Conservation (phyloP, 2,329 filamentous ascomycete species). For the Trichoderma atrobrunneum region DNA sequence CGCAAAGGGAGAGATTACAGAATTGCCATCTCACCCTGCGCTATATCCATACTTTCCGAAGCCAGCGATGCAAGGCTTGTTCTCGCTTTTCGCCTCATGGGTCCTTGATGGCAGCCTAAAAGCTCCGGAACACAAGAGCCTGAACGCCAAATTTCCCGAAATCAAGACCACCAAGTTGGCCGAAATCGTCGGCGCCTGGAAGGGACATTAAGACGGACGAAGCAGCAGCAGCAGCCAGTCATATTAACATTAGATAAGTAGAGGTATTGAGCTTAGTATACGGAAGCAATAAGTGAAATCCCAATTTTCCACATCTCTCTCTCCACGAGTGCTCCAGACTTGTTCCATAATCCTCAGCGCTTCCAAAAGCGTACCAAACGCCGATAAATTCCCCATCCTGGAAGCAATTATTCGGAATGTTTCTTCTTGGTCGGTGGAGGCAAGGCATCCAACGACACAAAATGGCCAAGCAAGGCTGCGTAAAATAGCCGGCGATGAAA, state of each 20-base stretch:
- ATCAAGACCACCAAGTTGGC: slow-evolving; percentile 7
- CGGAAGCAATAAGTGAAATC: slow-evolving; percentile 1
- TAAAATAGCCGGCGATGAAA: not conserved
- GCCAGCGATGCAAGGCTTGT: not conserved
- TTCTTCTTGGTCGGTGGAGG: not conserved
- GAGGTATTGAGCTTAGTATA: not conserved
- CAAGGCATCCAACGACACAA: slow-evolving; percentile 7
- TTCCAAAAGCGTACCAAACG: not conserved
- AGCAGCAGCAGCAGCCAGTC: not conserved
- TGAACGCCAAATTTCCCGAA: slow-evolving; percentile 6
- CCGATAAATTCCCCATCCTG: not conserved
- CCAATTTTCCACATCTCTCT: not conserved
- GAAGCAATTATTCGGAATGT: not conserved
- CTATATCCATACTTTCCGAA: not conserved
- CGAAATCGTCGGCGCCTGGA: slow-evolving; percentile 10
- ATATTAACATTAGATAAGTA: not conserved
- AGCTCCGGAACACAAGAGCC: not conserved
- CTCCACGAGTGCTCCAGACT: not conserved
- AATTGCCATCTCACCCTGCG: not conserved
- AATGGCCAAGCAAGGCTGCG: slow-evolving; percentile 12
- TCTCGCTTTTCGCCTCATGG: not conserved
- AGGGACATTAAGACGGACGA: not conserved
- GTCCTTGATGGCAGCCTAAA: not conserved
- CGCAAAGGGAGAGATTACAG: slow-evolving; percentile 3
- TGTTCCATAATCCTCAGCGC: not conserved